Percentiles rank a stretch among this genome's conserved stretches.
Conservation (phyloP, 2,329 filamentous ascomycete genomes). For the Pseudogymnoascus sp. region DNA sequence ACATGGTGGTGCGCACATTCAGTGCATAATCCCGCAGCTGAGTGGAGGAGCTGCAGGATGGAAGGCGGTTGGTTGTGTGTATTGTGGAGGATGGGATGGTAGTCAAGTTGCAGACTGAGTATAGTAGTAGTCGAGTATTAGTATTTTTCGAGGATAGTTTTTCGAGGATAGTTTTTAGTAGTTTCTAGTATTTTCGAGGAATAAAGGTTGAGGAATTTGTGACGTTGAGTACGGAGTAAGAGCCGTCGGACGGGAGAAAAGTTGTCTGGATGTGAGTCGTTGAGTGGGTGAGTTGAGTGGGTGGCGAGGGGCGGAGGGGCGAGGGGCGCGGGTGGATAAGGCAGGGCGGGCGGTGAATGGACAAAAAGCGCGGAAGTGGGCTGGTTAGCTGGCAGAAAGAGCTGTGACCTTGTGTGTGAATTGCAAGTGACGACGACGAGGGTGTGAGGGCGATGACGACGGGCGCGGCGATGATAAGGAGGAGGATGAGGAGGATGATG, state of each 20-base stretch:
- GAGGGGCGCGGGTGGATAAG: slow-evolving; percentile 5
- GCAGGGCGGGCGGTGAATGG: slow-evolving; percentile 5
- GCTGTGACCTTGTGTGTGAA: background rate
- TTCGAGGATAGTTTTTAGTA: no score
- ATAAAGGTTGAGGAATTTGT: background rate
- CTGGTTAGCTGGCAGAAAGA: background rate
- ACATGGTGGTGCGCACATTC: slow-evolving; percentile 9
- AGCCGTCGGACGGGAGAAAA: background rate
- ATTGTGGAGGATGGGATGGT: background rate
- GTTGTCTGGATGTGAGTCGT: background rate
- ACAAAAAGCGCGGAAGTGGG: background rate
- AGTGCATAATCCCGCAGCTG: background rate
- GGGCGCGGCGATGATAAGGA: background rate
- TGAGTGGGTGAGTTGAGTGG: slow-evolving; percentile 6
- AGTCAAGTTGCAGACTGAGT: background rate
- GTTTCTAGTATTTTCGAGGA: no score
- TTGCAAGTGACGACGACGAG: background rate
- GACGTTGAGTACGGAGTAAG: background rate
- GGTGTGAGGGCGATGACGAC: background rate
- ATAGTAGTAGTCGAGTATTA: background rate
- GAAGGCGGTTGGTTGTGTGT: background rate
- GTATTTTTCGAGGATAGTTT: no score
- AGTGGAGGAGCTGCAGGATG: background rate
- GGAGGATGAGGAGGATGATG: no score
- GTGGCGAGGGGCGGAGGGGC: background rate